These are phyloP conservation scores for Calonectria montana DNA, from an alignment of 2,329 filamentous ascomycete species.

Conservation along the genomic window DNA sequence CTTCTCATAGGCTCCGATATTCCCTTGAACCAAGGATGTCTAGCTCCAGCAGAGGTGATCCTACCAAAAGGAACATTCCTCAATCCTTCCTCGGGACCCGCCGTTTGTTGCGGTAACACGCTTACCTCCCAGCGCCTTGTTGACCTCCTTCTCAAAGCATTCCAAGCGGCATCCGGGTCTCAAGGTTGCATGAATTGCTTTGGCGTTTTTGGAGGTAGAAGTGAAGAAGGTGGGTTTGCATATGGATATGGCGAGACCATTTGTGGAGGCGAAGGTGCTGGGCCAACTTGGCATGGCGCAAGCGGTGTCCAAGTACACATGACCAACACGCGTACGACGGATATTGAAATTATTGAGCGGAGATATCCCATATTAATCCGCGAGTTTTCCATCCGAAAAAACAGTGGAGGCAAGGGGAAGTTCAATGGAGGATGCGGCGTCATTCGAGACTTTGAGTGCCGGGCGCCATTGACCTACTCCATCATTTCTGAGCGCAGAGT, in stretches of 20 bases:
- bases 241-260: slow-evolving; percentile 49
- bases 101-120: slow-evolving; percentile 45
- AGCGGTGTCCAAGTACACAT: slow-evolving; percentile 47
- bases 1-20: slow-evolving; percentile 44
- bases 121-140: slow-evolving; percentile 46
- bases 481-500: slow-evolving; percentile 51
- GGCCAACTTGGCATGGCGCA: slow-evolving; percentile 40
- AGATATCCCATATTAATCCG: slow-evolving; percentile 45
- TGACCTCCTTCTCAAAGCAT: slow-evolving; percentile 80
- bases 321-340: slow-evolving; percentile 49
- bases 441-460: slow-evolving; percentile 38
- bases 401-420: slow-evolving; percentile 68
- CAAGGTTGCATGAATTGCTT: slow-evolving; percentile 84
- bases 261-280: slow-evolving; percentile 44
- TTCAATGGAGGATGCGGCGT: slow-evolving; percentile 68
- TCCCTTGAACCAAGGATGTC: slow-evolving; percentile 61
- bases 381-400: slow-evolving; percentile 42
- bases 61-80: slow-evolving; percentile 43
- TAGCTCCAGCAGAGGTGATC: slow-evolving; percentile 34
- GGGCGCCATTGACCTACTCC: slow-evolving; percentile 44
- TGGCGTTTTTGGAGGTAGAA: slow-evolving; percentile 73
- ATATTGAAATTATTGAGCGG: slow-evolving; percentile 47
- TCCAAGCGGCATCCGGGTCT: slow-evolving; percentile 77
- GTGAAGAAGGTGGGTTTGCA: slow-evolving; percentile 29
- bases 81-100: slow-evolving; percentile 44